Evolutionary conservation across 306 rosid species (phyloP).

Genomic region (Cotoneaster glaucophyllus): DNA sequence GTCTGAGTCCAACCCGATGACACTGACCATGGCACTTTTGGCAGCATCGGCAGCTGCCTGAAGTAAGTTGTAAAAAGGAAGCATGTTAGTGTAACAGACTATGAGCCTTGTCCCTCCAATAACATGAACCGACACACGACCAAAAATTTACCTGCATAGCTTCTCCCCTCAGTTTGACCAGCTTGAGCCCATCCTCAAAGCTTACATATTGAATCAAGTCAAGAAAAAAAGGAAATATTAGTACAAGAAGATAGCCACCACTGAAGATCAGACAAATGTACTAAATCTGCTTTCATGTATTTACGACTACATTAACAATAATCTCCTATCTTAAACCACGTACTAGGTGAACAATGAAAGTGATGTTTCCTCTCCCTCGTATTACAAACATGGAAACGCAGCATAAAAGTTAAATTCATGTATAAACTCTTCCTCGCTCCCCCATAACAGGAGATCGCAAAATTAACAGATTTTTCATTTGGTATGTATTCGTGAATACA

Average conservation of each 20-base stretch:
- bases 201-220: constrained; percentile 39
- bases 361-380: not conserved
- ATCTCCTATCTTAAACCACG: not conserved
- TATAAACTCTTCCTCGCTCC: not conserved
- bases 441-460: not conserved
- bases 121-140: constrained; percentile 7
- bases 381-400: not conserved
- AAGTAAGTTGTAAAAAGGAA: constrained; percentile 13
- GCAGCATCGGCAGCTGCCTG: constrained; percentile 92
- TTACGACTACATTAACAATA: not conserved
- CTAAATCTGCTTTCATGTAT: not conserved
- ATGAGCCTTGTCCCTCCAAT: not conserved
- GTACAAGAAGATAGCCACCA: not conserved
- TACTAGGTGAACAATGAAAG: not conserved
- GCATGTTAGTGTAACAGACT: not conserved
- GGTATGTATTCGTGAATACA: not conserved
- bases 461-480: not conserved
- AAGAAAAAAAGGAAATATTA: constrained; percentile 7
- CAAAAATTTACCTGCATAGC: constrained; percentile 83
- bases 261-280: constrained; percentile 5
- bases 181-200: constrained; percentile 96
- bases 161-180: constrained; percentile 96
- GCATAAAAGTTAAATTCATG: not conserved
- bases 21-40: constrained; percentile 86
- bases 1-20: constrained; percentile 85